phyloP scores from a whole-genome alignment of 2,329 filamentous ascomycete species.

The Talaromyces sp. region DNA sequence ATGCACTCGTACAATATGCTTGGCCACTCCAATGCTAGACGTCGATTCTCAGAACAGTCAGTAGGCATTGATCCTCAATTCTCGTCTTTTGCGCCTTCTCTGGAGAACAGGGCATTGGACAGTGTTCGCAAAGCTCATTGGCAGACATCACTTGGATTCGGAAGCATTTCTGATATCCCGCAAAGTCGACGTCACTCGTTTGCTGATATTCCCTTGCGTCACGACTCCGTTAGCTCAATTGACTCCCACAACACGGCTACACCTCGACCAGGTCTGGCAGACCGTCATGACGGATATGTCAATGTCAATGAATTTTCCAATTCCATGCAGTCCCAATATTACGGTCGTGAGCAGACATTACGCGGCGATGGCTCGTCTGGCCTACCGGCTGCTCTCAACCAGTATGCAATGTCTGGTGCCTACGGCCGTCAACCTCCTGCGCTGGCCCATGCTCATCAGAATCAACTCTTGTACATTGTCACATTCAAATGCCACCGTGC shows the following conservation, averaged over 20 bases:
- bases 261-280: constrained; percentile 40
- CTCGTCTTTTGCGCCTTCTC: constrained; percentile 33
- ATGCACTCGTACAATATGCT: constrained; percentile 44
- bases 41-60: constrained; percentile 50
- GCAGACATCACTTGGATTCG: constrained; percentile 55
- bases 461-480: constrained; percentile 69
- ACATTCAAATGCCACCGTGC: constrained; percentile 95
- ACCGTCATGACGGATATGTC: constrained; percentile 42
- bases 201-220: constrained; percentile 53
- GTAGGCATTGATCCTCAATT: constrained; percentile 46
- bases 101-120: constrained; percentile 50
- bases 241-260: constrained; percentile 21
- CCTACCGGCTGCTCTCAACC: constrained; percentile 41
- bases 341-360: constrained; percentile 41
- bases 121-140: constrained; percentile 52
- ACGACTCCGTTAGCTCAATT: constrained; percentile 43
- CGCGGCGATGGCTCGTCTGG: constrained; percentile 39
- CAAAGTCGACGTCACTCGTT: constrained; percentile 57
- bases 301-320: constrained; percentile 41
- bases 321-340: constrained; percentile 45
- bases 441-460: constrained; percentile 42
- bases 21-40: constrained; percentile 32
- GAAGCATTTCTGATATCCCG: constrained; percentile 47
- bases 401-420: constrained; percentile 42
- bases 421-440: constrained; percentile 43